These are phyloP conservation scores for Gardenia jasminoides DNA, from an alignment of 257 asterid species.

Conservation along the genomic window DNA sequence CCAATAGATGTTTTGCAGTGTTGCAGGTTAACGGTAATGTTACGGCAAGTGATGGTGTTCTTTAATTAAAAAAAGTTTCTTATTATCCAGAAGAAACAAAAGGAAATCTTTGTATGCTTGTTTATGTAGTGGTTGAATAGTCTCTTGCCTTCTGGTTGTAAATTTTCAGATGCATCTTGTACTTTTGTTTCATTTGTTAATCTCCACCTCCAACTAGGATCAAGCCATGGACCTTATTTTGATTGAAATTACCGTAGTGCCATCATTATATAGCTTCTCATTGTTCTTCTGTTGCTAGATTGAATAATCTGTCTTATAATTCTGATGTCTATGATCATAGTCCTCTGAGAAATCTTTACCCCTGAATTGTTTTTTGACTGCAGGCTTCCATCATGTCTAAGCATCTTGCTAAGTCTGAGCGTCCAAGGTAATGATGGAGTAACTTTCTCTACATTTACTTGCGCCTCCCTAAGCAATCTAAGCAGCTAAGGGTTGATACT, in stretches of 20 bases:
- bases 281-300: not conserved
- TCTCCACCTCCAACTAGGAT: not conserved
- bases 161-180: not conserved
- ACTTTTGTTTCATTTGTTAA: not conserved
- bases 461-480: not conserved
- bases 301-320: not conserved
- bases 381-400: constrained; percentile 84
- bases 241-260: not conserved
- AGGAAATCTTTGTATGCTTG: not conserved
- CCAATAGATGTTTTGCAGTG: not conserved
- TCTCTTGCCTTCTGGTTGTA: not conserved
- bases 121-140: not conserved
- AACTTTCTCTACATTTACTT: not conserved
- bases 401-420: constrained; percentile 55
- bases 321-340: not conserved
- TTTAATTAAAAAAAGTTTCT: not conserved
- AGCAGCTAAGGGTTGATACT: constrained; percentile 1
- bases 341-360: not conserved
- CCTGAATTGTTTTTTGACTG: constrained; percentile 20
- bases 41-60: not conserved
- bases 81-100: not conserved
- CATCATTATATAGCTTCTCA: not conserved
- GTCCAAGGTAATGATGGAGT: constrained; percentile 50
- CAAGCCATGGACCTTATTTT: not conserved
- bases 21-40: not conserved